Base-by-base conservation (phyloP, 2,329 filamentous ascomycete species). In the Fusarium newnesense region DNA sequence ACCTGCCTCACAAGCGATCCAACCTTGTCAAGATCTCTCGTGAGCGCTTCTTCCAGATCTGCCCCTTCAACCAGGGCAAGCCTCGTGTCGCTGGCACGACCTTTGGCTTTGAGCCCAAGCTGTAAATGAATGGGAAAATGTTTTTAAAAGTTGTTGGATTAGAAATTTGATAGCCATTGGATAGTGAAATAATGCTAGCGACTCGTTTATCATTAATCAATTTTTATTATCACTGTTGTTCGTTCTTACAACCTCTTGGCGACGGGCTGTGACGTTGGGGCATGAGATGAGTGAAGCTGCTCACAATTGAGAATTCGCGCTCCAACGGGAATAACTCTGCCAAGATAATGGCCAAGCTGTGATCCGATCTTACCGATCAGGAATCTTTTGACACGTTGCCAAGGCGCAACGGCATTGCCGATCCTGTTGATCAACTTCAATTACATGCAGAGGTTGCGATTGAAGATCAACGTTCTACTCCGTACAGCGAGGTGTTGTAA, bases 1-100 rank as follows among this genome's bases (percentile, higher is more conserved):
- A 94, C 74, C 81, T 94, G 72, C 91, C 91, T 19, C 90, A 93
- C 76, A 94, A 94, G 85, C 86, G 92, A 40, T 91, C 91, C 64
- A 91, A 90, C 5, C 86, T 93, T 50, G 87, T 93, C 79, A 85
- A 86, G 69, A 91, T 91, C 75, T 88, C 88, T 49, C 83, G 91
- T 15, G 90, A 91, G 79, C 86, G 91, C 68, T 93, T 93, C 84
- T 93, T 93, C 82, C 90, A 92, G 79, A 80, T 92, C 24, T 89
- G 88, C 66, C 89, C 89, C 12, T 84, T 91, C 66, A 85, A 83
- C 2, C 86, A 88, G 74, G 85, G 84, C 61, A 85, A 87, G 57
- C 88, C 87, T 80, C 83, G 85, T 8, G 84, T 89, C 21, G 87
- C 86, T 3, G 87, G 87, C 1, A 87, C 87, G 34, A 79, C 81